These are phyloP conservation scores for Pyrrhoderma lamaoense DNA, from an alignment of 1,284 basidiomycete genomes.

Conservation along the genomic window DNA sequence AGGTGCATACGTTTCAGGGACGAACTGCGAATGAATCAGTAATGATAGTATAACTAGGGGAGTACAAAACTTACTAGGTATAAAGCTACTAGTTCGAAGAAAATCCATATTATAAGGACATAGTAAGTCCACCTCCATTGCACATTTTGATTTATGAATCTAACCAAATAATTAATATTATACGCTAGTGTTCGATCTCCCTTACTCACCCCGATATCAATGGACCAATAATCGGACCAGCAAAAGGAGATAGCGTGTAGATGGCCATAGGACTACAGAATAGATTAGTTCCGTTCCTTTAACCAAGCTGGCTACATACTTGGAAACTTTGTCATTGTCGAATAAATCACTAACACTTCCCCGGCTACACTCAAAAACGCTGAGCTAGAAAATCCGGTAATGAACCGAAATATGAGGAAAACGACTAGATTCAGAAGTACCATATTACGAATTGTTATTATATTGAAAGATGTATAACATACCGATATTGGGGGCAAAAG, in stretches of 20 bases:
- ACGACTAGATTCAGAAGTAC: conserved; percentile 33
- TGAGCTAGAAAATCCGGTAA: conserved; percentile 61
- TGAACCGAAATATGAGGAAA: conserved; percentile 61
- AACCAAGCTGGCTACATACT: conserved; percentile 35
- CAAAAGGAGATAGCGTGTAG: conserved; percentile 64
- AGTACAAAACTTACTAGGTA: conserved; percentile 35
- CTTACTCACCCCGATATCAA: conserved; percentile 35
- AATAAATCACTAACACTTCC: conserved; percentile 77
- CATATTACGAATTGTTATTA: conserved; percentile 26
- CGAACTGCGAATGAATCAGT: conserved; percentile 31
- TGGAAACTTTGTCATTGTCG: conserved; percentile 51
- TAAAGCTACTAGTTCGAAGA: conserved; percentile 38
- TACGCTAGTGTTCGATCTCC: too few species aligned
- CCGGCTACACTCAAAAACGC: conserved; percentile 78
- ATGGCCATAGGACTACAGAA: conserved; percentile 64
- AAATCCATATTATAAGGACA: conserved; percentile 56
- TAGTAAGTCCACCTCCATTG: conserved; percentile 79
- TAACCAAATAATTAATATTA: conserved; percentile 15
- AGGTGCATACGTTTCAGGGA: conserved; percentile 73
- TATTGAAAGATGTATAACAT: conserved; percentile 19
- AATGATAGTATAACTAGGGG: background rate
- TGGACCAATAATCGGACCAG: conserved; percentile 67
- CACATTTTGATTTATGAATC: conserved; percentile 45
- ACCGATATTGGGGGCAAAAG: conserved; percentile 58
- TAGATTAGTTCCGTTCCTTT: conserved; percentile 2